These are phyloP conservation scores for Corchorus capsularis DNA, from an alignment of 345 rosid genomes.

Conservation along the genomic window DNA sequence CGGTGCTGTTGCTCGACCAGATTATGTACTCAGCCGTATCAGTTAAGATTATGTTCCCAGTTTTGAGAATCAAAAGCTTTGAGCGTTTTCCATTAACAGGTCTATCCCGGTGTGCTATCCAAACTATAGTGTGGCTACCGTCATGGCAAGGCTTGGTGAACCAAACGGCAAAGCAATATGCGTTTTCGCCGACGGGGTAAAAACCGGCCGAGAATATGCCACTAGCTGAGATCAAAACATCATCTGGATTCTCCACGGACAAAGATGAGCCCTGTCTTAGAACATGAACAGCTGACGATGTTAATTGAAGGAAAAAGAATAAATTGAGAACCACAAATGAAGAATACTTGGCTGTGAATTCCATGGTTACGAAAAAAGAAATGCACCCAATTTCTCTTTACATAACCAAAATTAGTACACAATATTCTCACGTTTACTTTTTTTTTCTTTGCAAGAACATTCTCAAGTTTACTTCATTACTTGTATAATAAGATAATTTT, in stretches of 20 bases:
- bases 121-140: slow-evolving; percentile 26
- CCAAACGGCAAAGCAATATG: slow-evolving; percentile 36
- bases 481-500: neutral
- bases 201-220: slow-evolving; percentile 34
- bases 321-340: neutral
- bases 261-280: slow-evolving; percentile 33
- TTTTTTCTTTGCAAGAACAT: neutral
- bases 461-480: neutral
- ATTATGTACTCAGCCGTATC: slow-evolving; percentile 23
- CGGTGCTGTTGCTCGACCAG: neutral
- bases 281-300: slow-evolving; percentile 1
- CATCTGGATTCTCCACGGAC: slow-evolving; percentile 25
- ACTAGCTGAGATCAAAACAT: slow-evolving; percentile 24
- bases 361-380: neutral
- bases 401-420: neutral
- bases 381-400: neutral
- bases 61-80: slow-evolving; percentile 17
- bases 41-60: slow-evolving; percentile 23
- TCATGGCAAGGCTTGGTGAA: slow-evolving; percentile 14
- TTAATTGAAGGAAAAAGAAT: neutral
- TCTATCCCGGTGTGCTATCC: slow-evolving; percentile 39
- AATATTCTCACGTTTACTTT: neutral
- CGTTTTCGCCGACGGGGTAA: slow-evolving; percentile 30
- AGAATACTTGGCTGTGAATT: slow-evolving; percentile 3
- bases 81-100: slow-evolving; percentile 38